Percentiles rank a stretch among this genome's conserved stretches.
These are phyloP conservation scores for Penicillium palitans DNA, from an alignment of 2,329 filamentous ascomycete species.

Conservation along the genomic window DNA sequence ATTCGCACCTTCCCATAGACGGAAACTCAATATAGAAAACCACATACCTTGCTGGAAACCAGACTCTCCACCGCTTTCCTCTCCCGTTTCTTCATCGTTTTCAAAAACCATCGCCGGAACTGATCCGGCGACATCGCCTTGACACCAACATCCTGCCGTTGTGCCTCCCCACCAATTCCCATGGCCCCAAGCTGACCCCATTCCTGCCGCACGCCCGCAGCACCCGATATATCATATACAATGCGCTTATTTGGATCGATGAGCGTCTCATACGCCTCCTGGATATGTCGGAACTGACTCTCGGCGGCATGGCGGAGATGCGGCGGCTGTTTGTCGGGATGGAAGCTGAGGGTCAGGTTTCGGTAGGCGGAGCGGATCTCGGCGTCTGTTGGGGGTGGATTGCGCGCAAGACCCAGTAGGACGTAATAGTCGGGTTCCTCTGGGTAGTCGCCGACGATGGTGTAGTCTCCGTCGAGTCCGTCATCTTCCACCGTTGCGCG, in stretches of 20 bases:
- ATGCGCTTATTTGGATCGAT: conserved; percentile 43
- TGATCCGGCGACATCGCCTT: conserved; percentile 41
- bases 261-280: conserved; percentile 45
- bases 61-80: conserved; percentile 38
- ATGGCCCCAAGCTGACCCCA: conserved; percentile 38
- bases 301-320: conserved; percentile 40
- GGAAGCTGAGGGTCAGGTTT: conserved; percentile 45
- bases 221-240: conserved; percentile 47
- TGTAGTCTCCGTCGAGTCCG: conserved; percentile 31
- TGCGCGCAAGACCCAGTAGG: conserved; percentile 41
- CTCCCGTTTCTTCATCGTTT: conserved; percentile 43
- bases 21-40: neutral
- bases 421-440: conserved; percentile 44
- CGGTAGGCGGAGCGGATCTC: conserved; percentile 48
- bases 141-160: conserved; percentile 37
- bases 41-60: conserved; percentile 40
- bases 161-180: conserved; percentile 33
- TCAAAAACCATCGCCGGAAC: conserved; percentile 45
- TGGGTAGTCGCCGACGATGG: conserved; percentile 31
- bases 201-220: conserved; percentile 42
- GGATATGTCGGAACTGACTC: conserved; percentile 41
- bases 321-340: conserved; percentile 48
- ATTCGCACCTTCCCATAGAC: neutral
- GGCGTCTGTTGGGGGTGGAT: conserved; percentile 43
- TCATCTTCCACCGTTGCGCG: conserved; percentile 21